Percentiles rank a stretch among this genome's conserved stretches.
Conservation (phyloP, 805 yeast genomes). For the Candida jianshihensis region DNA sequence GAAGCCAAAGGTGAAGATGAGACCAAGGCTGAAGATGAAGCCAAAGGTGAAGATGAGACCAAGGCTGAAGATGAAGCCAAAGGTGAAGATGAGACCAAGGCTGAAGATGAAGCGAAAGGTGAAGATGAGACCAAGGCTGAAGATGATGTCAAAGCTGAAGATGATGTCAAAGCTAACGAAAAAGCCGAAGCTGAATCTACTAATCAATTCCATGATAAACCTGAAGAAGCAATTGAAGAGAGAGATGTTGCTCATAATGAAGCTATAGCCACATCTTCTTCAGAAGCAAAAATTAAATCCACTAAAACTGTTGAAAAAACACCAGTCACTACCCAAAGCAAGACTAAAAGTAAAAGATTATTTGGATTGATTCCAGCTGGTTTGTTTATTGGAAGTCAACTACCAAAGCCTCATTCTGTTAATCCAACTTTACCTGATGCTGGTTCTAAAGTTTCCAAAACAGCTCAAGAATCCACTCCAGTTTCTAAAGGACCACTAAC, state of each 20-base stretch:
- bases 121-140: slow-evolving; percentile 9
- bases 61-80: slow-evolving; percentile 1
- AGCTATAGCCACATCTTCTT: slow-evolving; percentile 2
- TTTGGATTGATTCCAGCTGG: slow-evolving; percentile 10
- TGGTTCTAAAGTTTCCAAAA: not conserved
- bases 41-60: slow-evolving; percentile 5
- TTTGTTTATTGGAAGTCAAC: not conserved
- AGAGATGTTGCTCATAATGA: slow-evolving; percentile 6
- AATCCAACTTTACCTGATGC: not conserved
- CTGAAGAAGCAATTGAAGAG: slow-evolving; percentile 8
- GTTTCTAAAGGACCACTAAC: slow-evolving; percentile 10
- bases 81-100: slow-evolving; percentile 2
- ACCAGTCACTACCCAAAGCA: not conserved
- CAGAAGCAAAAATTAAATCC: not conserved
- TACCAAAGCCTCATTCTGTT: not conserved
- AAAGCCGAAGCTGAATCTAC: not conserved
- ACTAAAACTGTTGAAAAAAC: not conserved
- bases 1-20: slow-evolving; percentile 9
- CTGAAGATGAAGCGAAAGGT: slow-evolving; percentile 5
- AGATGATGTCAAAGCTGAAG: slow-evolving; percentile 5
- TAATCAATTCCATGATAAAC: slow-evolving; percentile 2
- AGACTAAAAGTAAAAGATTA: slow-evolving; percentile 5
- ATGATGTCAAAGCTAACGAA: slow-evolving; percentile 2
- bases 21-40: slow-evolving; percentile 4
- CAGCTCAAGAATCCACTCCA: slow-evolving; percentile 5